Evolutionary conservation across 257 asterid species (phyloP), one percentile per base, ranked within the genome.

Genomic region (Scutellaria minor): DNA sequence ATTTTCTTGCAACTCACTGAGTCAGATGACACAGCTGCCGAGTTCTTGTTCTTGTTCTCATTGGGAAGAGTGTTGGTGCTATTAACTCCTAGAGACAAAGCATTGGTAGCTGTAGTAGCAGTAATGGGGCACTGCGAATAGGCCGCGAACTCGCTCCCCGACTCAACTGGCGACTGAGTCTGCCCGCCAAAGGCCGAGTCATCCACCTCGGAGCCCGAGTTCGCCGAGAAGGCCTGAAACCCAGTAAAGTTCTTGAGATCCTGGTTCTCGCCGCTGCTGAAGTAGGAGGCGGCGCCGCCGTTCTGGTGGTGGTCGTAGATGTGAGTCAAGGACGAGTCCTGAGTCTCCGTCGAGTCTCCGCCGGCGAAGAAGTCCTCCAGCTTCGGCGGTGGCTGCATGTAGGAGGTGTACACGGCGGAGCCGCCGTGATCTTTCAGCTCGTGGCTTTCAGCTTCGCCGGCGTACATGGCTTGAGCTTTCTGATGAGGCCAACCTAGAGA

Each of bases 151-250:
- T 89, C 92, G 83, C 72, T 79, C 2, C 86, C 86, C 0, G 95
- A 86, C 85, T 91, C 95, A 4, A 66, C 80, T 37, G 88, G 79
- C 3, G 88, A 86, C 78, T 76, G 93, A 69, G 89, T 81, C 74
- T 85, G 88, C 2, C 79, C 91, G 9, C 58, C 87, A 14, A 89
- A 83, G 12, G 86, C 86, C 73, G 96, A 80, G 81, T 88, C 98
- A 35, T 89, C 96, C 9, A 89, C 96, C 64, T 93, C 97, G 0
- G 98, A 91, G 5, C 97, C 92, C 76, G 96, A 86, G 86, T 89
- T 91, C 0, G 89, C 85, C 0, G 96, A 87, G 11, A 86, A 87
- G 2, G 93, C 88, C 57, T 86, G 96, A 50, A 87, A 89, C 66
- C 87, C 96, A 72, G 87, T 55, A 0, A 89, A 56, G 8, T 56